Conservation (phyloP, 108 stramenopile species). For the Schizochytrium sp. region DNA sequence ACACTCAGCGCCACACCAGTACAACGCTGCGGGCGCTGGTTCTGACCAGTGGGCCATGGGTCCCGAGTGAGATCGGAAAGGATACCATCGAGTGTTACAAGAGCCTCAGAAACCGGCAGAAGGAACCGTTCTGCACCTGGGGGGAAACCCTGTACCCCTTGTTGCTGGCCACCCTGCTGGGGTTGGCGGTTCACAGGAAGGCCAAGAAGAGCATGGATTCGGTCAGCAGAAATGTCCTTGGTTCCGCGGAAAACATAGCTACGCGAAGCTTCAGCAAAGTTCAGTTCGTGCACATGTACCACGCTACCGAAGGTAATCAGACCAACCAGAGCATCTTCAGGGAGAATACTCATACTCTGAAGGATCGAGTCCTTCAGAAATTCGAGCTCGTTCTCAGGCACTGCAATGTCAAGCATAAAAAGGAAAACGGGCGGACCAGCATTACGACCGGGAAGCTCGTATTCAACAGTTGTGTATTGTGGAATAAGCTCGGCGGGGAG, state of each 20-base stretch:
- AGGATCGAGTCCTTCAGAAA: constrained; percentile 92
- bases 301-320: constrained; percentile 97
- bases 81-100: constrained; percentile 89
- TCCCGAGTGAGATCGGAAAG: constrained; percentile 95
- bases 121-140: constrained; percentile 82
- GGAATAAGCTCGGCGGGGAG: constrained; percentile 98
- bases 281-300: constrained; percentile 97
- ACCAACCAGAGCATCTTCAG: constrained; percentile 93
- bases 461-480: constrained; percentile 97
- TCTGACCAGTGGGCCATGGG: constrained; percentile 93
- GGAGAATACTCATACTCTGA: constrained; percentile 93
- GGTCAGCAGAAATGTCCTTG: constrained; percentile 66
- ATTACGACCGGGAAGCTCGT: constrained; percentile 88
- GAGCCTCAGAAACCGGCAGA: constrained; percentile 90
- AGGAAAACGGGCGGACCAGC: constrained; percentile 94
- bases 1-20: constrained; percentile 90
- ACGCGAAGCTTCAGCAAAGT: constrained; percentile 90
- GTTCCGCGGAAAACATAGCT: constrained; percentile 92
- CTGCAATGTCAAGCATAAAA: constrained; percentile 95
- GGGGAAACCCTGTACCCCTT: neutral
- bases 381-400: constrained; percentile 90
- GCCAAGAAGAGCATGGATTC: constrained; percentile 40
- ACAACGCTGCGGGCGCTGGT: constrained; percentile 91
- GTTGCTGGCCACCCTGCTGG: neutral
- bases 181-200: neutral